Base-by-base conservation (phyloP, 208 protist genomes). In the Jaenimonas drosophilae region DNA sequence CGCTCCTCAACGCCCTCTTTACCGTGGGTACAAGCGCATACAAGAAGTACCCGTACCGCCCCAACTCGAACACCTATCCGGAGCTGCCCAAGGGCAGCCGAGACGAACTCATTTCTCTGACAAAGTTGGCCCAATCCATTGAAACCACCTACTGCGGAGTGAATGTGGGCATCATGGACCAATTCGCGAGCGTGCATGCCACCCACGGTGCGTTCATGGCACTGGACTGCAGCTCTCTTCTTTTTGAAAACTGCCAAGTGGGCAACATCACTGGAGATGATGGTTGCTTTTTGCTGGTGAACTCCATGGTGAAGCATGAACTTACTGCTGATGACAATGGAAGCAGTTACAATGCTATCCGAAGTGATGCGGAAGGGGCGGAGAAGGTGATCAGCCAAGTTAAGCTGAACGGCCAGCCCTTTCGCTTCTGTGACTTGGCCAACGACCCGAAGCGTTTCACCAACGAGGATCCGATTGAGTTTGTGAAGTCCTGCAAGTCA, bases 131-230 rank as follows among this genome's bases (percentile, higher is more conserved):
- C n/a, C 78, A 78, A 27, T 45, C 59, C 14, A 76, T 76, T 36
- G 81, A 91, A 54, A 72, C 71, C 44, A 64, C 73, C 48, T 90
- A 70, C 55, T 75, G 69, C 50, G 61, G 70, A 20, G 67, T 91
- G 26, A 87, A 86, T 9, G 84, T 87, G 40, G 84, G 79, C 44
- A 91, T 92, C 64, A 89, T 92, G 80, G 83, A 92, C 53, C 83
- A 95, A 65, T 79, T 87, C 51, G 65, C 76, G 36, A 71, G 70
- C 7, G 74, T 75, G 37, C 74, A 92, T 43, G 68, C 84, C 29
- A 71, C 76, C n/a, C 52, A 47, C 25, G 64, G 54, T 17, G 64
- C 55, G 33, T 77, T 82, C 47, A 76, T 82, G 64, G 67, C 57
- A 23, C 54, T 76, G 33, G 87, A 95, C 64, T 95, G 83, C 62